A percentile compares a stretch with the other conserved stretches of the same genome.
phyloP scores from a whole-genome alignment of 1,139 yeast species.

The Suhomyces bolitotheri region DNA sequence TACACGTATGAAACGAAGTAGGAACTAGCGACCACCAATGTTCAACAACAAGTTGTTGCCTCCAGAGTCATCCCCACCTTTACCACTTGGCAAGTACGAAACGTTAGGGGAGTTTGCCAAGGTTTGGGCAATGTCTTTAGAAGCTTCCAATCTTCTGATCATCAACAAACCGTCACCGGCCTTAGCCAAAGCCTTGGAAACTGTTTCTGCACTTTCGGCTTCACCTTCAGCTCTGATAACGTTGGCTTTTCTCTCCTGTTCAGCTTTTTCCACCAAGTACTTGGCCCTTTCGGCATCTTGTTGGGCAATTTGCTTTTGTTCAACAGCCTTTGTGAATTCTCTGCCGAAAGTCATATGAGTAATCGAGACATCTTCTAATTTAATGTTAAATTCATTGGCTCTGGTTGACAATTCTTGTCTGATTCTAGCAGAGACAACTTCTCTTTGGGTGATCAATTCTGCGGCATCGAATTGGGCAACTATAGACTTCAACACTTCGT shows the following conservation, averaged over 20 bases:
- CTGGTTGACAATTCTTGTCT: slow-evolving; percentile 83
- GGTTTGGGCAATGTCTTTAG: slow-evolving; percentile 90
- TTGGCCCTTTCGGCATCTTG: slow-evolving; percentile 98
- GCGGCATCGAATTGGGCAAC: slow-evolving; percentile 99
- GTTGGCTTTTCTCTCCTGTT: slow-evolving; percentile 93
- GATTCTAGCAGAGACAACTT: slow-evolving; percentile 86
- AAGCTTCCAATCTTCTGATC: slow-evolving; percentile 95
- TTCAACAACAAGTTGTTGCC: slow-evolving; percentile 40
- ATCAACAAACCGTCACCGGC: slow-evolving; percentile 95
- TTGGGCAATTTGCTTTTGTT: slow-evolving; percentile 98
- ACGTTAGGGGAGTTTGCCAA: slow-evolving; percentile 82
- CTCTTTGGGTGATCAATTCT: slow-evolving; percentile 95
- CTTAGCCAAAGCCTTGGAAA: slow-evolving; percentile 88
- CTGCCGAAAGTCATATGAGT: slow-evolving; percentile 97
- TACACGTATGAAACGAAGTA: slow-evolving; percentile 4
- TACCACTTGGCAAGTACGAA: slow-evolving; percentile 79
- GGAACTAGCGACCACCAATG: slow-evolving; percentile 40
- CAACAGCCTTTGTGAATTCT: slow-evolving; percentile 98
- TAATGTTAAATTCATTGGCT: slow-evolving; percentile 86
- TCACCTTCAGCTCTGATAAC: slow-evolving; percentile 99
- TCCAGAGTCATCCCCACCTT: slow-evolving; percentile 30
- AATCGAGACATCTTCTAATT: slow-evolving; percentile 93
- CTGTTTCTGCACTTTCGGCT: slow-evolving; percentile 96
- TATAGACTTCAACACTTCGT: slow-evolving; percentile 90
- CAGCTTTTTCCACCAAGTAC: slow-evolving; percentile 92